Evolutionary conservation across 345 rosid species (phyloP), one percentile per base, ranked within the genome.

Genomic region (Euphorbia tirucalli): DNA sequence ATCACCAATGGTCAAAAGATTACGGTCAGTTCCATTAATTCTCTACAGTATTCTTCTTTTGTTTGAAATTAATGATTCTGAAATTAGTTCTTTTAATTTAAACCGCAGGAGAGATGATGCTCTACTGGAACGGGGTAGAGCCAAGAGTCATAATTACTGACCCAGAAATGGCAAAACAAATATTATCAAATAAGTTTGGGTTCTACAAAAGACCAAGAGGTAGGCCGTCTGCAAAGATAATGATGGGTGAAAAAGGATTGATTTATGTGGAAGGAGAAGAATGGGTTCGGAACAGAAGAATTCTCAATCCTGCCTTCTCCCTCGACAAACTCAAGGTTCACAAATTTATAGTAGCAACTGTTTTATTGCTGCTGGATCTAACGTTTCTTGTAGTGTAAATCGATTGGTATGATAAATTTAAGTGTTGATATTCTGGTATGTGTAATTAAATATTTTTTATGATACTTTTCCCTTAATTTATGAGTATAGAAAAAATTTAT

Each of bases 301-400:
- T 89, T 78, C 84, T 92, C 28, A 77, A 87, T 10, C 99, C 97
- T 16, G 90, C 92, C 19, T 92, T 95, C 74, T 90, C 90, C 43
- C 81, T 84, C 84, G 97, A 95, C 68, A 95, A 90, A 81, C 97
- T 95, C 79, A 95, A 89, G 84, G 98, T 90, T n/a, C n/a, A n/a
- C n/a, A n/a, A n/a, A n/a, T n/a, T n/a, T n/a, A n/a, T n/a, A n/a
- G n/a, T n/a, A n/a, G n/a, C n/a, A n/a, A n/a, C n/a, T n/a, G n/a
- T n/a, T n/a, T n/a, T n/a, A n/a, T n/a, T n/a, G n/a, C n/a, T n/a
- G n/a, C n/a, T n/a, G n/a, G n/a, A n/a, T n/a, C n/a, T n/a, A n/a
- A n/a, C n/a, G n/a, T n/a, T n/a, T n/a, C n/a, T n/a, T n/a, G n/a
- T n/a, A n/a, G n/a, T n/a, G n/a, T n/a, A n/a, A n/a, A n/a, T n/a